A percentile compares a stretch with the other conserved stretches of the same genome.
phyloP scores from a whole-genome alignment of 768 basidiomycete species.

The Suillus tomentosus region DNA sequence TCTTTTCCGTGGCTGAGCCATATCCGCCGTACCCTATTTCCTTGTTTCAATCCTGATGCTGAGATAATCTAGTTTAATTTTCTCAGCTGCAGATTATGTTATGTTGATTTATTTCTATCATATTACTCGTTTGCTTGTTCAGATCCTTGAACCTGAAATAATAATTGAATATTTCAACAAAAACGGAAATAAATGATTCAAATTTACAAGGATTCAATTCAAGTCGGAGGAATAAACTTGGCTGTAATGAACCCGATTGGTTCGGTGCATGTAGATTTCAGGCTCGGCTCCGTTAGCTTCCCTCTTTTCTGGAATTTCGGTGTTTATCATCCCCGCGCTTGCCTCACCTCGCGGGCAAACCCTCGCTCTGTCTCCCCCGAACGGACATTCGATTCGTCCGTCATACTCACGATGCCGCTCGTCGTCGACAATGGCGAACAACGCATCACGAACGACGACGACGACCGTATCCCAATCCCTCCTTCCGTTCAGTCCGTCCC shows the following conservation, averaged over 20 bases:
- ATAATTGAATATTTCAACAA: slow-evolving; percentile 4
- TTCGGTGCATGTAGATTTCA: slow-evolving; percentile 54
- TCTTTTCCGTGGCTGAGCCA: slow-evolving; percentile 20
- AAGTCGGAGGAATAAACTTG: slow-evolving; percentile 8
- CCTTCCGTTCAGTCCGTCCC: slow-evolving; percentile 30
- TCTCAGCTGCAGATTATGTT: slow-evolving; percentile 3
- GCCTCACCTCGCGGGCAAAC: slow-evolving; percentile 61
- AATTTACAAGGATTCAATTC: slow-evolving; percentile 7
- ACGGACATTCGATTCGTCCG: slow-evolving; percentile 44
- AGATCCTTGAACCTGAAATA: not conserved
- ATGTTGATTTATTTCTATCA: slow-evolving; percentile 5
- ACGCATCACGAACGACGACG: slow-evolving; percentile 48
- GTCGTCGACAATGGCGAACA: slow-evolving; percentile 64
- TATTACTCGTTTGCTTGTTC: not conserved
- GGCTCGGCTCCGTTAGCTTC: slow-evolving; percentile 46
- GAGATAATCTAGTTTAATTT: slow-evolving; percentile 12
- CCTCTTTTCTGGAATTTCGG: slow-evolving; percentile 46
- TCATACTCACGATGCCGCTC: slow-evolving; percentile 39
- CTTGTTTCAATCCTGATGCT: slow-evolving; percentile 8
- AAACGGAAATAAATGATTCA: slow-evolving; percentile 11
- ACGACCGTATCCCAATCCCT: slow-evolving; percentile 29
- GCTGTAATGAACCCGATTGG: slow-evolving; percentile 55
- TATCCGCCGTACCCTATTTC: slow-evolving; percentile 19
- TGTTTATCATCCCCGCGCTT: slow-evolving; percentile 67
- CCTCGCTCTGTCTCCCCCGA: slow-evolving; percentile 45